Conservation (phyloP, 768 basidiomycete genomes). For the Xanthoconium purpureum region DNA sequence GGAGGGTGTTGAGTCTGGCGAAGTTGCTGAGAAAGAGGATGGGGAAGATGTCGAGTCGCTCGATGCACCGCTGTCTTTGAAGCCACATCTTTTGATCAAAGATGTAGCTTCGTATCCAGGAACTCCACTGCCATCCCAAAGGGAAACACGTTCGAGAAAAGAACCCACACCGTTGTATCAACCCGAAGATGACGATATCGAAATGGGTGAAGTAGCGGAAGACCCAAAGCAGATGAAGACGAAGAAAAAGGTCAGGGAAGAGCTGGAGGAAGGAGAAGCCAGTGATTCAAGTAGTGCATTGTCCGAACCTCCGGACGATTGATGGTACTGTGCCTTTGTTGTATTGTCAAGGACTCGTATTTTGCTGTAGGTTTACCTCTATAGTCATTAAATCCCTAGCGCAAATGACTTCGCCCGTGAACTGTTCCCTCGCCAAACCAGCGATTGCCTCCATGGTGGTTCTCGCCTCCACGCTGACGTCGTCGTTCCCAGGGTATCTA, state of each 20-base stretch:
- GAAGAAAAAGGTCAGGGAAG: slow-evolving; percentile 62
- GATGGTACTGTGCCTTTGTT: slow-evolving; percentile 9
- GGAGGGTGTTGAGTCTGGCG: slow-evolving; percentile 44
- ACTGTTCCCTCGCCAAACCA: slow-evolving; percentile 51
- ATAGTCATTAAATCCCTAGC: slow-evolving; percentile 75
- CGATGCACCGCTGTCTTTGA: slow-evolving; percentile 25
- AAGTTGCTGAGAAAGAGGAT: slow-evolving; percentile 37
- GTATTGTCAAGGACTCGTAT: slow-evolving; percentile 10
- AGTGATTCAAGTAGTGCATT: slow-evolving; percentile 76
- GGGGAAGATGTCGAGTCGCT: slow-evolving; percentile 36
- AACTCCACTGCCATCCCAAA: slow-evolving; percentile 27
- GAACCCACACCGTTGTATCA: slow-evolving; percentile 20
- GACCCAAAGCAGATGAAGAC: slow-evolving; percentile 45
- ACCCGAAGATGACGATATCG: slow-evolving; percentile 64
- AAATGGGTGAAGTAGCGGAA: slow-evolving; percentile 90
- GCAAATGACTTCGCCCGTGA: slow-evolving; percentile 57
- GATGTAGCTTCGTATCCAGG: slow-evolving; percentile 34
- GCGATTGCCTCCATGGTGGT: slow-evolving; percentile 63
- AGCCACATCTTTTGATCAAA: slow-evolving; percentile 33
- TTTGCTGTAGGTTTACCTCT: slow-evolving; percentile 43
- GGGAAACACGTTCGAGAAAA: slow-evolving; percentile 23
- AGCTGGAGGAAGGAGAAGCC: slow-evolving; percentile 84
- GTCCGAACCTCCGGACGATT: slow-evolving; percentile 70
- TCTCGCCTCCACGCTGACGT: slow-evolving; percentile 45
- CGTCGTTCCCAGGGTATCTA: slow-evolving; percentile 68